Conservation (phyloP, 805 yeast genomes). For the Kluyveromyces wickerhamii region DNA sequence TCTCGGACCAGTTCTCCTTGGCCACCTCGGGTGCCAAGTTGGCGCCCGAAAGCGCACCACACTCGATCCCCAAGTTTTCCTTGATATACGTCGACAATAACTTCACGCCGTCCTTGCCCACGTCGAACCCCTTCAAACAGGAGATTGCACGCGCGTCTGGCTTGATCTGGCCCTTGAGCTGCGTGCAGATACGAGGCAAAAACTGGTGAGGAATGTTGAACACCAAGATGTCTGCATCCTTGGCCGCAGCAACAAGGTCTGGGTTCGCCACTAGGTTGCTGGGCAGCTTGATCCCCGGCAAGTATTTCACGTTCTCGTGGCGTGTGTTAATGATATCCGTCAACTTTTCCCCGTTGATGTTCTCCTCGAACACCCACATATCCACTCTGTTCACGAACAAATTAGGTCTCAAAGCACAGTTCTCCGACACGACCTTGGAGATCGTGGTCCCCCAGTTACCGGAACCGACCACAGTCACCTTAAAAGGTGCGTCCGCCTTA, state of each 20-base stretch:
- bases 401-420: constrained; percentile 60
- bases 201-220: constrained; percentile 98
- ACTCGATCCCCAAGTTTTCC: constrained; percentile 73
- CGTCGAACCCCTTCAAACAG: constrained; percentile 92
- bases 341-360: constrained; percentile 65
- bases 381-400: constrained; percentile 67
- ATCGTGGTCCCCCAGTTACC: constrained; percentile 99
- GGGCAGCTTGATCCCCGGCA: constrained; percentile 85
- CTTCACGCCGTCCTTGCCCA: constrained; percentile 75
- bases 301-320: constrained; percentile 91
- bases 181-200: constrained; percentile 64
- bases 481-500: constrained; percentile 33
- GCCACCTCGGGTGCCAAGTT: constrained; percentile 97
- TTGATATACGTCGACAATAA: constrained; percentile 73
- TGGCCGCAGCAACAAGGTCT: constrained; percentile 63
- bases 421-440: constrained; percentile 91
- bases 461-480: constrained; percentile 78
- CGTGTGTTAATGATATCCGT: constrained; percentile 84
- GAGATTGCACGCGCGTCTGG: constrained; percentile 80
- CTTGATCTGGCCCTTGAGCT: constrained; percentile 67
- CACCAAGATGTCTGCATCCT: constrained; percentile 76
- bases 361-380: constrained; percentile 97
- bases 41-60: constrained; percentile 97
- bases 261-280: constrained; percentile 84
- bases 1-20: constrained; percentile 91